A percentile compares a stretch with the other conserved stretches of the same genome.
Evolutionary conservation across 1,284 basidiomycete species (phyloP).

Genomic region (Pyrrhoderma lamaoense): DNA sequence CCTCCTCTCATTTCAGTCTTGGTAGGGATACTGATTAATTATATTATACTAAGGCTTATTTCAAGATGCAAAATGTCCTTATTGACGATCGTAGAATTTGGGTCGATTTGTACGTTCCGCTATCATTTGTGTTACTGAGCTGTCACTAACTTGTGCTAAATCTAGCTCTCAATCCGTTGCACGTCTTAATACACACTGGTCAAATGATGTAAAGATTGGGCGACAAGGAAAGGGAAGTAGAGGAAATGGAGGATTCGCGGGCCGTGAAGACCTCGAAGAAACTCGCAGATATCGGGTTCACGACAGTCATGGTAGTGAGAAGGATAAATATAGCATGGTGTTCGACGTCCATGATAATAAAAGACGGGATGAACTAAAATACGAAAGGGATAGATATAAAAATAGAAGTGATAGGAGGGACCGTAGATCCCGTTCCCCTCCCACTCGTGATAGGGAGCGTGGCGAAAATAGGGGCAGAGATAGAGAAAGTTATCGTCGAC

Average conservation of each 20-base stretch:
- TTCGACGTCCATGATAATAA: slow-evolving; percentile 46
- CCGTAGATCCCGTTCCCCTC: not conserved
- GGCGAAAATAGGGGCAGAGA: slow-evolving; percentile 14
- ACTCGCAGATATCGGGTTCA: slow-evolving; percentile 54
- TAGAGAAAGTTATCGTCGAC: slow-evolving; percentile 3
- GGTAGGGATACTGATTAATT: slow-evolving; percentile 8
- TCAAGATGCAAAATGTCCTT: slow-evolving; percentile 99
- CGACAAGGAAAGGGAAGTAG: slow-evolving; percentile 26
- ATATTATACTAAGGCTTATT: slow-evolving; percentile 65
- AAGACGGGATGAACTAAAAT: slow-evolving; percentile 21
- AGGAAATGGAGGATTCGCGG: slow-evolving; percentile 46
- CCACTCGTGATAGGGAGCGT: slow-evolving; percentile 17
- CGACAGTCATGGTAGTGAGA: slow-evolving; percentile 25
- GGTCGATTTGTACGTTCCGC: slow-evolving; percentile 80
- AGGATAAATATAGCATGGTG: slow-evolving; percentile 58
- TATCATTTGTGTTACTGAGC: not conserved
- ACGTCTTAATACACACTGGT: slow-evolving; percentile 62
- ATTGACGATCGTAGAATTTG: slow-evolving; percentile 99
- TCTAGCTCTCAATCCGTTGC: slow-evolving; percentile 86
- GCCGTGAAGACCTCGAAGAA: slow-evolving; percentile 63
- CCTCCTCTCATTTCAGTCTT: not conserved
- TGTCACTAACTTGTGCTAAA: slow-evolving; percentile 9
- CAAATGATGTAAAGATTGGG: slow-evolving; percentile 60
- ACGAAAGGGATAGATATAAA: slow-evolving; percentile 19
- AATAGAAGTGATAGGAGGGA: slow-evolving; percentile 22